Evolutionary conservation across 2,329 filamentous ascomycete genomes (phyloP), one percentile per base, ranked within the genome.

Genomic region (Fusarium circinatum): DNA sequence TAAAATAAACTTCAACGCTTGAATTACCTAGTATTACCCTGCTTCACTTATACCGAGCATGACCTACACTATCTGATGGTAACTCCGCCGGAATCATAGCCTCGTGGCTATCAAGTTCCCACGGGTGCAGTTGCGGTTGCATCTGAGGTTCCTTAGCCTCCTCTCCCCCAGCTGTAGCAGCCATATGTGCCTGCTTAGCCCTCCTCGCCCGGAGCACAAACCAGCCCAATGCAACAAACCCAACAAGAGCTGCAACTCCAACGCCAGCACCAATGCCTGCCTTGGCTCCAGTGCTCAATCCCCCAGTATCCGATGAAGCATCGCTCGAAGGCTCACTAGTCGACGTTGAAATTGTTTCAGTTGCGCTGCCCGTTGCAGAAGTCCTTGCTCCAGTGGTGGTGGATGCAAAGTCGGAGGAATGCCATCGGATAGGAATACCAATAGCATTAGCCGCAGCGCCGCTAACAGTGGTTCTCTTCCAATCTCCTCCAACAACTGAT

Each of bases 341-440:
- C n/a, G n/a, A n/a, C n/a, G n/a, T n/a, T n/a, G n/a, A n/a, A n/a
- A n/a, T n/a, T 5, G 62, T 39, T 34, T 41, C 47, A 14, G 57
- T 65, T 13, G 28, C 17, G 8, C 20, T 55, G 2, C 14, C 34
- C 0, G 59, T 64, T 10, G 30, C 30, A 48, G 44, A 41, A 22
- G 55, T 20, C 4, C 24, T 62, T 4, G 38, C 24, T 14, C 24
- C 28, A 56, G 63, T 11, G 0, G 63, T 65, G 13, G 39, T 56
- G 2, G 59, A 20, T 0, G 20, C 48, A 2, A 56, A 65, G 26
- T 65, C 63, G 5, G 63, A 65, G 17, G 48, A 65, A 56, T 65
- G 59, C 63, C 63, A 64, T 17, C 59, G 59, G n/a, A 65, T 65
- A 0, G 63, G 60, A 14, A 65, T 47, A 12, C 63, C 63, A 42